A percentile compares a stretch with the other conserved stretches of the same genome.
phyloP scores from a whole-genome alignment of 495 filamentous ascomycete species.

The Lasiosphaeriaceae sp. region DNA sequence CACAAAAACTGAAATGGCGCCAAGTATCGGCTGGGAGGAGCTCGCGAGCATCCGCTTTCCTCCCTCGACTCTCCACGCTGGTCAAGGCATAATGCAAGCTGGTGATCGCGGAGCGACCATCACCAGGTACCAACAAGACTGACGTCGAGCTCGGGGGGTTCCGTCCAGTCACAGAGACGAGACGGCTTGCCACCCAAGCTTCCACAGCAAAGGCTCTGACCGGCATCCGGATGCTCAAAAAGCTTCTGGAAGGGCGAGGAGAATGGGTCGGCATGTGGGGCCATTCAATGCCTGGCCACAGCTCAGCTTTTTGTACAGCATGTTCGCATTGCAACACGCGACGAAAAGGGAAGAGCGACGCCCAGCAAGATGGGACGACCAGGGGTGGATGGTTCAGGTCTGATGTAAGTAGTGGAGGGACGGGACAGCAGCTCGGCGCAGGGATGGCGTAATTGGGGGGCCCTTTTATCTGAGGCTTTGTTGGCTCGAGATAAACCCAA shows the following conservation, averaged over 20 bases:
- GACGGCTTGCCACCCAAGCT: constrained; percentile 9
- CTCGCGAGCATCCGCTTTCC: background rate
- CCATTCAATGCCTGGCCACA: constrained; percentile 10
- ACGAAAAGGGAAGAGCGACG: background rate
- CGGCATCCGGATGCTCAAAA: constrained; percentile 18
- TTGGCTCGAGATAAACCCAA: constrained; percentile 3
- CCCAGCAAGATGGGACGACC: constrained; percentile 12
- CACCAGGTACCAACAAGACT: constrained; percentile 6
- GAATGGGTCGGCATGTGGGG: background rate
- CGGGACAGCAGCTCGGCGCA: constrained; percentile 7
- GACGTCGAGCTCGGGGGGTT: constrained; percentile 1
- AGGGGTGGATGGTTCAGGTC: background rate
- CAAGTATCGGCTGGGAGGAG: background rate
- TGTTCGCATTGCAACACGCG: constrained; percentile 10
- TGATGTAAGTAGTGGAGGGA: constrained; percentile 4
- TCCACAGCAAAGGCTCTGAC: constrained; percentile 14
- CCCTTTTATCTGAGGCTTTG: constrained; percentile 12
- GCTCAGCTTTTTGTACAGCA: background rate
- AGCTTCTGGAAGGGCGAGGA: constrained; percentile 21
- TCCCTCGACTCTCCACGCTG: background rate
- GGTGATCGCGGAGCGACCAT: constrained; percentile 15
- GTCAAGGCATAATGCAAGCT: constrained; percentile 13
- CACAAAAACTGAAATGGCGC: background rate
- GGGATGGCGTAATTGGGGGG: constrained; percentile 7
- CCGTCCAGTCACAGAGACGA: constrained; percentile 10